Percentiles rank a stretch among this genome's conserved stretches.
Evolutionary conservation across 805 yeast species (phyloP).

Genomic region (Wickerhamomyces pijperi): DNA sequence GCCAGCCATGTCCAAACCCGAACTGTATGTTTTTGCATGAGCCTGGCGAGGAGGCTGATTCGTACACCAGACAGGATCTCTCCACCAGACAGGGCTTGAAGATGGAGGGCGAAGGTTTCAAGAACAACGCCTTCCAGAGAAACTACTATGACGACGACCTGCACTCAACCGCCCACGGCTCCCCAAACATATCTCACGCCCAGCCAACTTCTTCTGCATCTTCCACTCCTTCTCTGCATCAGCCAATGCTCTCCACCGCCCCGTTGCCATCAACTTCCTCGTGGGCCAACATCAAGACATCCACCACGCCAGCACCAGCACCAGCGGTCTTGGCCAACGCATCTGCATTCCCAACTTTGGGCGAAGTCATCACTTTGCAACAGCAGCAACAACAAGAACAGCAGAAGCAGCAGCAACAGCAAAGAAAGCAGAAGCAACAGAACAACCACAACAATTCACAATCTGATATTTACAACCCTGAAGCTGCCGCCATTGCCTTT

Average conservation of each 20-base stretch:
- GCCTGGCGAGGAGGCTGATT: conserved; percentile 98
- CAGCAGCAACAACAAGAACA: conserved; percentile 22
- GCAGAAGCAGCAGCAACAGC: conserved; percentile 15
- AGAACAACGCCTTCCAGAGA: conserved; percentile 17
- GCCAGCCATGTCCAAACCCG: conserved; percentile 95
- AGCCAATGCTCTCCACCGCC: conserved; percentile 22
- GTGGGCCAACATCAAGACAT: conserved; percentile 34
- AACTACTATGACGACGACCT: conserved; percentile 2
- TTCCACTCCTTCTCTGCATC: conserved; percentile 4
- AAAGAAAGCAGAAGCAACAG: conserved; percentile 17
- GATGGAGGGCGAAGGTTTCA: conserved; percentile 28
- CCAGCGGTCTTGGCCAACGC: conserved; percentile 23
- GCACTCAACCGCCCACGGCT: background rate
- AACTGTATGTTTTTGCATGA: conserved; percentile 98
- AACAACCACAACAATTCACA: conserved; percentile 17
- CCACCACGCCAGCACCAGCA: conserved; percentile 24
- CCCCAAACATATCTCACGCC: conserved; percentile 1
- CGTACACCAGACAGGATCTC: conserved; percentile 81
- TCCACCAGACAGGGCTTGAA: conserved; percentile 64
- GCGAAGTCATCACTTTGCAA: conserved; percentile 28
- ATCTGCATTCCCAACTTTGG: conserved; percentile 51
- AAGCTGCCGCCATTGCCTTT: conserved; percentile 33
- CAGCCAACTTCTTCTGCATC: conserved; percentile 8
- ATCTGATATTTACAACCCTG: conserved; percentile 24
- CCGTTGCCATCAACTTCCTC: conserved; percentile 64